Base-by-base conservation (phyloP, 371 early-diverging fungal species). In the Apophysomyces trapeziformis region DNA sequence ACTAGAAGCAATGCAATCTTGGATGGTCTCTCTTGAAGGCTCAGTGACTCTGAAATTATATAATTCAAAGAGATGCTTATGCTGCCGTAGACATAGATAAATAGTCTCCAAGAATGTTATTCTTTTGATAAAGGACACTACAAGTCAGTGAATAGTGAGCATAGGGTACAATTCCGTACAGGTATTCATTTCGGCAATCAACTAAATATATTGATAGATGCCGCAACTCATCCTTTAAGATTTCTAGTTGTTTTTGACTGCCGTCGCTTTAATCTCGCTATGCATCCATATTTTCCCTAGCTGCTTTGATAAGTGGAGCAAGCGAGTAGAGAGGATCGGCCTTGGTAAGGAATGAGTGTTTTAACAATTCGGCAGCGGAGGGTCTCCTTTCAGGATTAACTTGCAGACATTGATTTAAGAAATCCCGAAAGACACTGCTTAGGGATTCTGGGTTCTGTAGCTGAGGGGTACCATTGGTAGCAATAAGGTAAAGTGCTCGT, bases 241-340 rank as follows among this genome's bases (percentile, higher is more conserved):
- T 50, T 9, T 50, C 54, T 50, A 50, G 5, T 18, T 21, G 18
- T 21, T 47, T 47, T 50, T n/a, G 6, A 2, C 8, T 50, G 35
- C 21, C 21, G 4, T 50, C 1, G 21, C 1, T 9, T 47, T 21
- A 9, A 5, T 26, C 54, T 16, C 54, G 5, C 32, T 50, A 50
- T 50, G 54, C 54, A 26, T 50, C 54, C 60, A 66, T 59, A 18
- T 46, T 68, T 60, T 70, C 70, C 13, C 65, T 38, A n/a, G 70
- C 70, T n/a, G 96, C 94, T 54, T 89, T 86, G 69, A 97, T 96
- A 59, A 96, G 71, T n/a, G 98, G 98, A 4, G 93, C 85, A 18
- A 97, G 78, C 26, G 90, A 87, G 45, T 87, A 79, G 46, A 94
- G 86, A 46, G 93, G 92, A 35, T 92, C 96, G 0, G 96, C 94